Conservation (phyloP, 768 basidiomycete genomes). For the Boletus reticuloceps region DNA sequence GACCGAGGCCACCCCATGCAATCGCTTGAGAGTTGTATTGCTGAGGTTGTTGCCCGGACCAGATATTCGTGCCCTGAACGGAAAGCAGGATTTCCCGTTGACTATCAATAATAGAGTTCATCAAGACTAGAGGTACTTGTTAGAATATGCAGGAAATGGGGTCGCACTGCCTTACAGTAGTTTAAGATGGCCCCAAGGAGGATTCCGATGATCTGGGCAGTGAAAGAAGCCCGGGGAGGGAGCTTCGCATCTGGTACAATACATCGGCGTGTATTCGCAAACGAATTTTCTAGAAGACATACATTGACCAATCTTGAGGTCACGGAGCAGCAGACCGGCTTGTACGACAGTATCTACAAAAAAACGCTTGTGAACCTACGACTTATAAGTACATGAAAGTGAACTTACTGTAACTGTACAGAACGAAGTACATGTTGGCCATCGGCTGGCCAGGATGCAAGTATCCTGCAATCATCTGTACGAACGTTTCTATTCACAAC, state of each 20-base stretch:
- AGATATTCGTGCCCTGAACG: slow-evolving; percentile 48
- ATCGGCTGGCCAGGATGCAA: slow-evolving; percentile 37
- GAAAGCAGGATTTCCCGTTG: slow-evolving; percentile 51
- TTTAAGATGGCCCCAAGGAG: slow-evolving; percentile 50
- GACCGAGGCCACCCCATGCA: slow-evolving; percentile 38
- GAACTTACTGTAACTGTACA: slow-evolving; percentile 46
- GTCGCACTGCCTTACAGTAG: slow-evolving; percentile 33
- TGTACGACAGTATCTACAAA: slow-evolving; percentile 49
- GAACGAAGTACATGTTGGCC: slow-evolving; percentile 43
- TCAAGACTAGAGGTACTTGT: slow-evolving; percentile 42
- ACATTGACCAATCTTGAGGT: slow-evolving; percentile 46
- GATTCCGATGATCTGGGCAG: slow-evolving; percentile 55
- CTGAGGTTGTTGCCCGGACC: slow-evolving; percentile 32
- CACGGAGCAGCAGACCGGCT: slow-evolving; percentile 49
- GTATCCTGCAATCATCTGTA: slow-evolving; percentile 38
- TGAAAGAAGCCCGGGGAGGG: slow-evolving; percentile 61
- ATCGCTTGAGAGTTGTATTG: slow-evolving; percentile 34
- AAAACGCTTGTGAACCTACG: slow-evolving; percentile 37
- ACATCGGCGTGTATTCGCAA: background rate
- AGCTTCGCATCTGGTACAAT: slow-evolving; percentile 43
- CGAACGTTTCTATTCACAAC: slow-evolving; percentile 21
- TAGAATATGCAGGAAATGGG: background rate
- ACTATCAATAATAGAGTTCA: slow-evolving; percentile 54
- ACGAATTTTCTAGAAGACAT: background rate
- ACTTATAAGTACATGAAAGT: slow-evolving; percentile 9